A percentile compares a stretch with the other conserved stretches of the same genome.
phyloP scores from a whole-genome alignment of 2,329 filamentous ascomycete genomes.

The Pseudocercospora crystallina region DNA sequence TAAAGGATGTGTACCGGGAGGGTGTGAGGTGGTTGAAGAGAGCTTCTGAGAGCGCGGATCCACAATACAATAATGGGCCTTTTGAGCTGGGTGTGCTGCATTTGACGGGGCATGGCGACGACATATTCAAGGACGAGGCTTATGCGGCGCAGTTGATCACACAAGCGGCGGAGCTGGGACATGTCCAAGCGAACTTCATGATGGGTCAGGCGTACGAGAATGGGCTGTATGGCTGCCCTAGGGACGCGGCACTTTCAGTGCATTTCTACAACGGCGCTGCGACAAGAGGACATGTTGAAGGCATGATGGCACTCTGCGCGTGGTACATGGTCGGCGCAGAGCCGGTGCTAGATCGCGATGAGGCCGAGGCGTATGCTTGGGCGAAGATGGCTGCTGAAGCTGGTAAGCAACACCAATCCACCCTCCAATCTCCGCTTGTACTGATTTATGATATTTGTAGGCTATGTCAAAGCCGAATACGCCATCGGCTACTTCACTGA shows the following conservation, averaged over 20 bases:
- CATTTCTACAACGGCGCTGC: conserved; percentile 97
- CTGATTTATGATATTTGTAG: conserved; percentile 41
- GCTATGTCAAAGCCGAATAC: conserved; percentile 74
- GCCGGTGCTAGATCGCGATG: conserved; percentile 88
- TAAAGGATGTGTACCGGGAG: conserved; percentile 64
- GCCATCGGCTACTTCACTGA: conserved; percentile 96
- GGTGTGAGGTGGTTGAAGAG: conserved; percentile 96
- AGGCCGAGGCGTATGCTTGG: conserved; percentile 96
- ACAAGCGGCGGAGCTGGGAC: conserved; percentile 86
- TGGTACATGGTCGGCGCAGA: conserved; percentile 98
- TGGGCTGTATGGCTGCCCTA: conserved; percentile 80
- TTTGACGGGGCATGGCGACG: conserved; percentile 89
- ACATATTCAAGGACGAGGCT: conserved; percentile 84
- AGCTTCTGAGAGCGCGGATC: conserved; percentile 82
- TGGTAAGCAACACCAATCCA: conserved; percentile 59
- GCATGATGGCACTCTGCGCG: conserved; percentile 97
- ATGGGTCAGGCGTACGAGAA: conserved; percentile 98
- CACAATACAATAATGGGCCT: conserved; percentile 88
- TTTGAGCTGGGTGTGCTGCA: conserved; percentile 88
- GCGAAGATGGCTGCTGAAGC: conserved; percentile 80
- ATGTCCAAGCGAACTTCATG: conserved; percentile 79
- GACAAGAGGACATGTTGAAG: conserved; percentile 75
- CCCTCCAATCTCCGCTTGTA: not conserved
- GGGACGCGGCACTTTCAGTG: conserved; percentile 87
- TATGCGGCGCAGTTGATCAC: conserved; percentile 95